These are phyloP conservation scores for Hydrangea macrophylla DNA, from an alignment of 148 eudicot genomes.

Conservation along the genomic window DNA sequence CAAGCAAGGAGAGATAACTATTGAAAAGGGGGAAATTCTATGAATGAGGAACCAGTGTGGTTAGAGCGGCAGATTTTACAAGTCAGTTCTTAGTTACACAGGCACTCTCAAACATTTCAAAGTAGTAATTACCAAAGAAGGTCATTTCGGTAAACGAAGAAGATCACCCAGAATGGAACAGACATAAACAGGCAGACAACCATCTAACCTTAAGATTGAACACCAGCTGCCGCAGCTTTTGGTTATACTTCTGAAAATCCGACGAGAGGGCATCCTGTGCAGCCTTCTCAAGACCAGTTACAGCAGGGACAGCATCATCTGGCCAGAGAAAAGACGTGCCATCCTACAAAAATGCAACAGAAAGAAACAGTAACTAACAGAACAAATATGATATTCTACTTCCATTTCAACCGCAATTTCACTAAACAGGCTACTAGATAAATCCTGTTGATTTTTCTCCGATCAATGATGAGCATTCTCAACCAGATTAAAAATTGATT, in stretches of 20 bases:
- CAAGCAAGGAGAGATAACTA: background rate
- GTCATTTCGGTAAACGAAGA: too few species aligned
- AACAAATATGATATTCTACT: background rate
- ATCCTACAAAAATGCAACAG: conserved; percentile 36
- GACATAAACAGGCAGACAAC: background rate
- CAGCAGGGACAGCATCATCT: conserved; percentile 62
- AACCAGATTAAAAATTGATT: conserved; percentile 4
- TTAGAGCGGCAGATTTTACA: too few species aligned
- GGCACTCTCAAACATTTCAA: too few species aligned
- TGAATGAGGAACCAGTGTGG: too few species aligned
- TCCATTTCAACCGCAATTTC: background rate
- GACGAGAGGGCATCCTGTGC: conserved; percentile 60
- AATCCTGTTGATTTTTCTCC: background rate
- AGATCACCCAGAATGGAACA: background rate
- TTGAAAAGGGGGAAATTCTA: too few species aligned
- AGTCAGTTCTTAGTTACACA: too few species aligned
- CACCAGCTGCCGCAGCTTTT: conserved; percentile 69
- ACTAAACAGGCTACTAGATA: background rate
- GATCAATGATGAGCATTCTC: background rate
- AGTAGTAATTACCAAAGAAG: too few species aligned
- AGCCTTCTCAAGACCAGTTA: conserved; percentile 79
- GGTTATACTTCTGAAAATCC: conserved; percentile 82
- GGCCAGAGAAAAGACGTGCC: conserved; percentile 53
- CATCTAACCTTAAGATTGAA: conserved; percentile 81
- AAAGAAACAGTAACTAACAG: background rate